Base-by-base conservation (phyloP, 805 yeast genomes). In the Starmerella stellata region DNA sequence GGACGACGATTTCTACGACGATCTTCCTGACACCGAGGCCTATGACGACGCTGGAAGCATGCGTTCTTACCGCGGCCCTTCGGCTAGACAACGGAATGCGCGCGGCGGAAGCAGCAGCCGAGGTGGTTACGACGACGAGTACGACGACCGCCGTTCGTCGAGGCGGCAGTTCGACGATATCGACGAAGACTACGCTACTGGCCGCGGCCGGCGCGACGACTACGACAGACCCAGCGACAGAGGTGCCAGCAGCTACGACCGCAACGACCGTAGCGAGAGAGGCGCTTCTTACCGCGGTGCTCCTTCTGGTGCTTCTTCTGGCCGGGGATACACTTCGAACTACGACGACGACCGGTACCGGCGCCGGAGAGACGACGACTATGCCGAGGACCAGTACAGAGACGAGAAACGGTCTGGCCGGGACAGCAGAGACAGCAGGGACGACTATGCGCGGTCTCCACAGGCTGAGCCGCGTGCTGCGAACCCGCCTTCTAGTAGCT, bases 1-100 rank as follows among this genome's bases (percentile, higher is more conserved):
- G 48, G 74, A 71, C 49, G 78, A 75, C 44, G 78, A 75, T 41
- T 71, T 72, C 52, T 78, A 74, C 54, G 72, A 75, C 52, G 94
- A 81, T 56, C 69, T 81, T 52, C 92, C 79, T 31, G 74, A 75
- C 42, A 29, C 25, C 28, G 39, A 38, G 8, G 42, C 44, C 43
- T 37, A 48, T 48, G 38, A 42, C 45, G 34, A 34, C 31, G 38
- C 40, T 41, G 21, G 39, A 45, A 20, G 41, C 44, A 18, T 50
- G 50, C 38, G 53, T 35, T 55, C 51, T 30, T 50, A 56, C 42
- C 41, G 43, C 21, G 38, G 34, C 20, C 19, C 16, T 5, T 8
- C 11, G 7, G 29, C 14, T 13, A 5, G 32, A 13, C 25, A 23
- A 11, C 25, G 25, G 9, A n/a, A n/a, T n/a, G 29, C 11, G 14